Base-by-base conservation (phyloP, 768 basidiomycete species). In the Ramaria rubella region DNA sequence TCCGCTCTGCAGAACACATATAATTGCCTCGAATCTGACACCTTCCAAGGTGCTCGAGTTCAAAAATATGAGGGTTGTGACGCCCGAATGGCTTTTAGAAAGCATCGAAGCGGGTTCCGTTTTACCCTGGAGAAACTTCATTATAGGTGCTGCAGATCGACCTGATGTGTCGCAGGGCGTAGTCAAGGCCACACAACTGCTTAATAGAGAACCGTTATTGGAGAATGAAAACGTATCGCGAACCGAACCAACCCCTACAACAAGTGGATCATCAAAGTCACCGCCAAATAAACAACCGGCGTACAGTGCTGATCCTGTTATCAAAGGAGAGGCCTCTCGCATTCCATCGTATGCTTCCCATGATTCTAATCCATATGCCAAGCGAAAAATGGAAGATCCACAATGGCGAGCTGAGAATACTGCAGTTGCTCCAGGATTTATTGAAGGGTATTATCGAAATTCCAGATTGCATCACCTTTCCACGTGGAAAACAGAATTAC, bases 381-480 rank as follows among this genome's bases (percentile, higher is more conserved):
- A 82, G 59, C 83, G 87, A 5, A 84, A 83, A 17, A 89, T 98
- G 85, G 81, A 85, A 23, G 77, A 91, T 66, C 81, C 88, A 1
- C 80, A 82, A 31, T 98, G 95, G 95, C 81, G 91, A 19, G 79
- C 81, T 21, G 84, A 86, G 21, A 84, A 99, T 68, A 99, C 96
- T 0, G 87, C 93, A 8, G 80, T 83, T 7, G 86, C 90, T 1
- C 82, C 87, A 0, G 88, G 85, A 59, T 99, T 94, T 69, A 85
- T 97, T 55, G 85, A 91, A 40, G 86, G 82, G 0, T 95, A 83
- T 65, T 83, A 80, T 58, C 71, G 74, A 60, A 87, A 96, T 65
- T 92, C 88, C 1, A 86, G 96, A 1, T 74, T 99, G n/a, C 96
- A 99, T 63, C 87, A 94, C 64, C 70, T 99, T 11, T 85, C 89